Evolutionary conservation across 768 basidiomycete genomes (phyloP), one percentile per base, ranked within the genome.

Genomic region (Lepiota brunneoincarnata): DNA sequence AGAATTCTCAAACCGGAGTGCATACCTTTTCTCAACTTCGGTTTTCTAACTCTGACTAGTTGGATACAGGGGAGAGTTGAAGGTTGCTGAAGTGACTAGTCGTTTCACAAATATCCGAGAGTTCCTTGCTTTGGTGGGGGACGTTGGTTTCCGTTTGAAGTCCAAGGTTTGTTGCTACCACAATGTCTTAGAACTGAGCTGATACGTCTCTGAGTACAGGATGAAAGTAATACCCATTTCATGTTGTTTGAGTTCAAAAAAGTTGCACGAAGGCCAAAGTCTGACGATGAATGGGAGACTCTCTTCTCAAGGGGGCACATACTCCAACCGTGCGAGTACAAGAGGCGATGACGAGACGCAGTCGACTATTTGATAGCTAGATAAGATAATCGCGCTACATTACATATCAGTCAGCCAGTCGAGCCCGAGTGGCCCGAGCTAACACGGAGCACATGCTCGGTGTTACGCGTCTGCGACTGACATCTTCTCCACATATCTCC

Each of bases 281-380:
- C 69, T 36, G 76, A 83, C 44, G 75, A 81, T 59, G 81, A 87
- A 55, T 93, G 88, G 86, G 64, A 62, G 10, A 73, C 72, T 39
- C 59, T 92, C 20, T 46, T 81, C 62, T 70, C 73, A 7, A 79
- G 75, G 61, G 80, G 83, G 14, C 63, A 67, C 51, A 62, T 90
- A 35, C 74, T 97, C 54, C 92, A 91, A 68, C 85, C 94, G 34
- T 97, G 93, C 69, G 91, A 96, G 72, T 97, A 97, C 68, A 97
- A 96, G 67, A 78, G 89, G 61, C 78, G 93, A 64, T 96, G 69
- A 79, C n/a, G 23, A 34, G 36, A 37, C 17, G 12, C 11, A 9
- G 23, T 34, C 14, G 21, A 21, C 41, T 41, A 58, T 28, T 36
- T 24, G 46, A 49, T 48, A 43, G 17, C 34, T 12, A 46, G 42